These are phyloP conservation scores for Nicotiana paniculata DNA, from an alignment of 257 asterid genomes.

Conservation along the genomic window DNA sequence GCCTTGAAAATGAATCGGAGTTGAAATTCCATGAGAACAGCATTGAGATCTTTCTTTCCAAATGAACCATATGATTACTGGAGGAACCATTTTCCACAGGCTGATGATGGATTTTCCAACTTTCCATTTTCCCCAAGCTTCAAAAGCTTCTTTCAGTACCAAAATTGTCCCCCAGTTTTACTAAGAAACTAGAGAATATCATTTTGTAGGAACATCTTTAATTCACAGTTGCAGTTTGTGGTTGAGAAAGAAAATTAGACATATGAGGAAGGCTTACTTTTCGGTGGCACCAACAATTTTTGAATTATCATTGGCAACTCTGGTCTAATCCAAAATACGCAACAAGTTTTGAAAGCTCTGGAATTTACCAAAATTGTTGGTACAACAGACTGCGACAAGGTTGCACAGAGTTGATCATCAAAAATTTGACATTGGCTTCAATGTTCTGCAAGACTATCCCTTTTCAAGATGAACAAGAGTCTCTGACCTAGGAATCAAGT, in stretches of 20 bases:
- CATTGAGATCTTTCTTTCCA: not conserved
- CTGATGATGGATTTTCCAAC: not conserved
- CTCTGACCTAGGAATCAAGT: not conserved
- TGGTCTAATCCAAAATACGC: not conserved
- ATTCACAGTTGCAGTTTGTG: not conserved
- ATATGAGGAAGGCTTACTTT: not conserved
- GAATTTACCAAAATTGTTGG: not conserved
- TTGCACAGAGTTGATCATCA: not conserved
- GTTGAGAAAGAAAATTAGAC: not conserved
- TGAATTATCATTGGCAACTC: not conserved
- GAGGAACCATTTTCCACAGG: not conserved
- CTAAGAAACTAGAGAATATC: not conserved
- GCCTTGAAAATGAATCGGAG: not conserved
- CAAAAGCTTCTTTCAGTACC: not conserved
- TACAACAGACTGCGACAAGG: not conserved
- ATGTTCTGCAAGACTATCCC: not conserved
- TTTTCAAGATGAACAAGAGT: not conserved
- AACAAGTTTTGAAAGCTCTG: not conserved
- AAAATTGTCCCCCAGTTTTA: not conserved
- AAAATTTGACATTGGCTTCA: not conserved
- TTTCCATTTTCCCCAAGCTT: not conserved
- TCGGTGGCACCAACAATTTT: not conserved
- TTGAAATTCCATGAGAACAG: not conserved
- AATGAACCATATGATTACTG: not conserved
- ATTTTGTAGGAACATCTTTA: not conserved